Conservation (phyloP, 805 yeast species). For the Ogataea glucozyma region DNA sequence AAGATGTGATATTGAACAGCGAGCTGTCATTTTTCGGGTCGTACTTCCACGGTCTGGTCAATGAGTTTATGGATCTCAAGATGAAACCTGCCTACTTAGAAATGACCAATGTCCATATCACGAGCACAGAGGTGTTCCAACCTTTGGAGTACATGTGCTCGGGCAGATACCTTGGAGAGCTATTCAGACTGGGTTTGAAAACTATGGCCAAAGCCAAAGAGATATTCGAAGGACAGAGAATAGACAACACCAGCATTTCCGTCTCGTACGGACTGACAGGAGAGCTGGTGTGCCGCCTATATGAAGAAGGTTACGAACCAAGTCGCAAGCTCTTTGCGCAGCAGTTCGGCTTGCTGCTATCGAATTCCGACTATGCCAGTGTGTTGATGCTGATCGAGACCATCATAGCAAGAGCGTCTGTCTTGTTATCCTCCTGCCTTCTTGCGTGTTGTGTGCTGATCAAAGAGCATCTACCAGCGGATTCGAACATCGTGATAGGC, state of each 20-base stretch:
- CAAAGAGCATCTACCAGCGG: constrained; percentile 13
- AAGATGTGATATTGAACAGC: constrained; percentile 42
- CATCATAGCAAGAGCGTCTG: constrained; percentile 47
- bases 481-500: constrained; percentile 37
- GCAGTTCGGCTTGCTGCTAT: constrained; percentile 5
- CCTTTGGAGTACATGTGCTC: constrained; percentile 57
- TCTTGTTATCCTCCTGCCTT: constrained; percentile 43
- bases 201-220: constrained; percentile 33
- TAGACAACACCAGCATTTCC: constrained; percentile 3
- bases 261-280: constrained; percentile 31
- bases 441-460: constrained; percentile 39
- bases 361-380: constrained; percentile 7
- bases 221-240: constrained; percentile 10
- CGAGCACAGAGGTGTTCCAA: constrained; percentile 38
- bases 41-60: constrained; percentile 37
- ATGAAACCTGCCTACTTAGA: constrained; percentile 20
- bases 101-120: constrained; percentile 1
- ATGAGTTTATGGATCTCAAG: constrained; percentile 43
- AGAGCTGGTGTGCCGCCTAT: constrained; percentile 41
- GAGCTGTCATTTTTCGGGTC: constrained; percentile 59
- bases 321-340: constrained; percentile 3
- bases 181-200: constrained; percentile 44
- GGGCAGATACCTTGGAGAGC: constrained; percentile 58
- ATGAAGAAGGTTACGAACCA: constrained; percentile 30
- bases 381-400: constrained; percentile 32